Base-by-base conservation (phyloP, 495 filamentous ascomycete genomes). In the Filosporella fistucella region DNA sequence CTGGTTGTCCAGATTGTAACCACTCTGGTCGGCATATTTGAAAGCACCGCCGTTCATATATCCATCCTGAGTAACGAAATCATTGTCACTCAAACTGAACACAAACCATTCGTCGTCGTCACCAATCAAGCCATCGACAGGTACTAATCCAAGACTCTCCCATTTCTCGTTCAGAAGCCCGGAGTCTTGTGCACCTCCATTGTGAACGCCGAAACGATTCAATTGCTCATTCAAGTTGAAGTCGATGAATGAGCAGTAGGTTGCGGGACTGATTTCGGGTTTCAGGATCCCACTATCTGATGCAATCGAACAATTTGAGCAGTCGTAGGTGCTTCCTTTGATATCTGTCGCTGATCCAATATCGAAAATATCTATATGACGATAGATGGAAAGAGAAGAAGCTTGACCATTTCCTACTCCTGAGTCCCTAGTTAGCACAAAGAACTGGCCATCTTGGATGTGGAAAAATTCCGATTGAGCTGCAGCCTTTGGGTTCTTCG, bases 1-100 rank as follows among this genome's bases (percentile, higher is more conserved):
- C 66, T 91, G 88, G 46, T 68, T 86, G 41, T 87, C 76, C 16
- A 93, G 56, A 44, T 74, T 75, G 37, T 67, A 82, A 0, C 85
- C 85, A 13, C 71, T 82, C 0, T 54, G 67, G 56, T 93, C 86
- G 8, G 67, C 57, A 56, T 82, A 91, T 16, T 61, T 62, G 25
- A 78, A 68, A 48, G 67, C 69, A 13, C 86, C 88, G 51, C 70
- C 70, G 52, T 88, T 77, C 63, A 85, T 74, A 32, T 39, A 45
- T 8, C 84, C 86, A 66, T 89, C 70, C 62, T 89, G 81, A 3
- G 86, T 90, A 37, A 90, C 81, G 52, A 89, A 89, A 61, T 91
- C 86, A 62, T 93, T 89, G 55, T 91, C 87, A 52, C 75, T 82
- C 24, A 86, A 60, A 24, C 74, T 77, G 52, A 90, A 76, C 44